Base-by-base conservation (phyloP, 495 filamentous ascomycete genomes). In the Articulospora tetracladia region DNA sequence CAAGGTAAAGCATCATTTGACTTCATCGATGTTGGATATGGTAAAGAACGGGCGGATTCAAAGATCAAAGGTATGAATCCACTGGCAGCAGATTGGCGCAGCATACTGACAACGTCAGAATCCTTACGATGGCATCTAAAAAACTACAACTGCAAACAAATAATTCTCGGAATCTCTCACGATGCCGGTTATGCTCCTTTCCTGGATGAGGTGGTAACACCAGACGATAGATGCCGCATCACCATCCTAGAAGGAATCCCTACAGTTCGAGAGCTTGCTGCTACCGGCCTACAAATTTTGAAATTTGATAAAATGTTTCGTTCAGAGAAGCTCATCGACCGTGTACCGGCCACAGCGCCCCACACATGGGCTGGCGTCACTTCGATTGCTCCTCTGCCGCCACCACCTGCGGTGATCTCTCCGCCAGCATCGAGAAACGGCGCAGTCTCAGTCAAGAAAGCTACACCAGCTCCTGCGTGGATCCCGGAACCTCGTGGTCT, bases 141-240 rank as follows among this genome's bases (percentile, higher is more conserved):
- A 83, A 81, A 93, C 65, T 81, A 78, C 66, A 89, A 91, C 70
- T 95, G 91, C 72, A 88, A 87, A 65, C 90, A 92, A 60, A 85
- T 95, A 44, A 74, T 93, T 50, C 76, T 96, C 47, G 92, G 91
- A 13, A 86, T 91, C 61, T 88, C 87, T 22, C 87, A 90, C 60
- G 88, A 92, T 70, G 82, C 83, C 57, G 82, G 84, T 32, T 95
- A 92, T 70, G 83, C 81, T 24, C 78, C 83, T 1, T 80, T 88
- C 57, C 72, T 96, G n/a, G 84, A 86, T 64, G 77, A 90, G 61
- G 76, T 86, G 41, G 71, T 83, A 51, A 73, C 74, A 44, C 81
- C 86, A 53, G 73, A 74, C 3, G 70, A 78, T 36, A 77, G 80
- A 30, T 74, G 77, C 15, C 73, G 78, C n/a, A 77, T 95, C 30